Base-by-base conservation (phyloP, 2,329 filamentous ascomycete genomes). In the Emmonsia crescens region DNA sequence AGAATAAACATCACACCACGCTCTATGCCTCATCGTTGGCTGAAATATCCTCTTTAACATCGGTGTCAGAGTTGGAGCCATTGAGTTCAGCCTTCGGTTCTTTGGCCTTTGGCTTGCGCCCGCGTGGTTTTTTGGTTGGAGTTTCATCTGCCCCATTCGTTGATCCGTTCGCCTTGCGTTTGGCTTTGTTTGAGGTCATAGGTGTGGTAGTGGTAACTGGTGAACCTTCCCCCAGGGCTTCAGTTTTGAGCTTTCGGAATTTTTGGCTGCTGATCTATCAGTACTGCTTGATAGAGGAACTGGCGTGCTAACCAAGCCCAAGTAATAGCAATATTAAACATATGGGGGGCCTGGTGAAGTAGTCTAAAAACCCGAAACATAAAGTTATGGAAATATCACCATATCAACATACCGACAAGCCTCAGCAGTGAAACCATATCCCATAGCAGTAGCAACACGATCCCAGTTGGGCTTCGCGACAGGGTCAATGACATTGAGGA, bases 331-430 rank as follows among this genome's bases (percentile, higher is more conserved):
- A 42, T 42, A 19, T 14, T 19, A 42, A 16, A 42, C 38, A 42
- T 42, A n/a, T n/a, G n/a, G n/a, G n/a, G n/a, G n/a, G n/a, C n/a
- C 19, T 36, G 8, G 40, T 49, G 19, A 40, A 24, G 21, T 5
- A 33, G 19, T 21, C 19, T 14, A 10, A 38, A 8, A 16, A 38
- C 5, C 5, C 4, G 21, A 60, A 55, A 46, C 19, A 31, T 29
- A 29, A 12, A 33, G 31, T 36, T 8, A 6, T 56, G 59, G 36
- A 33, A 21, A 29, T 31, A n/a, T n/a, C n/a, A n/a, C n/a, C n/a
- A n/a, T n/a, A n/a, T 29, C 42, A 59, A 24, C 24, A 24, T 48
- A 69, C 67, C 66, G 65, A 57, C 66, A 66, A 16, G 65, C 62
- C 27, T 68, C 63, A 60, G 54, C 54, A 36, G 64, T 67, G 58